phyloP scores from a whole-genome alignment of 192 early-diverging fungal genomes.

The Phycomyces blakesleeanus region DNA sequence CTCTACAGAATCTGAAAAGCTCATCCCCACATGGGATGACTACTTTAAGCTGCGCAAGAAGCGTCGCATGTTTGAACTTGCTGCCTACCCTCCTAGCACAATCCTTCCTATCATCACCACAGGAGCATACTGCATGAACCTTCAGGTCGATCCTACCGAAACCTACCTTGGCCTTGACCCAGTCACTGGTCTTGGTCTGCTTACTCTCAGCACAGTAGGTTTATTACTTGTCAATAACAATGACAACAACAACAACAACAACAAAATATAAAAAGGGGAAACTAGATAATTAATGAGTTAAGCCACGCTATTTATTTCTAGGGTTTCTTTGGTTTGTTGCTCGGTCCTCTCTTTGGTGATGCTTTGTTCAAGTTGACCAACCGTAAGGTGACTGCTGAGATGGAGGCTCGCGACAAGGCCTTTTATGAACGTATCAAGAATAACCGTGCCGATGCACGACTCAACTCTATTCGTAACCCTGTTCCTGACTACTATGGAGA shows the following conservation, averaged over 20 bases:
- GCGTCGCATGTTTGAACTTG: constrained; percentile 59
- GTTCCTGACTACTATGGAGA: constrained; percentile 92
- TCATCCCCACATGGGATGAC: constrained; percentile 53
- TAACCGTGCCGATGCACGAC: constrained; percentile 64
- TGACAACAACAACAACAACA: not conserved
- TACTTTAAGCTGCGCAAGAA: constrained; percentile 63
- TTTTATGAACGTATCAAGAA: constrained; percentile 61
- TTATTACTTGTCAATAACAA: not conserved
- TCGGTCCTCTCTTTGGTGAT: constrained; percentile 64
- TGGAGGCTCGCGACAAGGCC: constrained; percentile 53
- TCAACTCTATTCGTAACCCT: constrained; percentile 68
- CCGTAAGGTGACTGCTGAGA: constrained; percentile 38
- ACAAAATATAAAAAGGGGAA: too few species aligned
- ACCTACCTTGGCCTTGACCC: constrained; percentile 68
- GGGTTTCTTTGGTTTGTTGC: constrained; percentile 56
- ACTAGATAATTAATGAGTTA: not conserved
- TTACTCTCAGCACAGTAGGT: constrained; percentile 43
- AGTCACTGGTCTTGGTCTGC: constrained; percentile 49
- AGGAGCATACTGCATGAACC: constrained; percentile 49
- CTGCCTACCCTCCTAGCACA: constrained; percentile 54
- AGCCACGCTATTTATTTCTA: constrained; percentile 25
- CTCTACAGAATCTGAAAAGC: not conserved
- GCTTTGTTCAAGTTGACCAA: constrained; percentile 53
- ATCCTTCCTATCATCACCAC: constrained; percentile 39
- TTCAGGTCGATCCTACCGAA: constrained; percentile 59